Conservation (phyloP, 176 grass and related monocot genomes). For the Paspalum notatum region DNA sequence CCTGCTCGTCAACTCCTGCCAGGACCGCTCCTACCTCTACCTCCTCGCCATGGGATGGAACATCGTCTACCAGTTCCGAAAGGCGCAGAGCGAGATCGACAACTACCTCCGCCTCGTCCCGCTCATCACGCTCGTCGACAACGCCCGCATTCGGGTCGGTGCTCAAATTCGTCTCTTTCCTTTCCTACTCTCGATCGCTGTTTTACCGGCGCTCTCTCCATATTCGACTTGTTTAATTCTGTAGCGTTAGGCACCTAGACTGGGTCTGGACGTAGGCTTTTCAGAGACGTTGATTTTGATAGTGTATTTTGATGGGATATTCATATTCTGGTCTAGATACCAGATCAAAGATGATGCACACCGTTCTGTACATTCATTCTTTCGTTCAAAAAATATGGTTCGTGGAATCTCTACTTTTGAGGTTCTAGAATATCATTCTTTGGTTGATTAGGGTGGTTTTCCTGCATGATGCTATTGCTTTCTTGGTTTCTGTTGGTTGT, state of each 20-base stretch:
- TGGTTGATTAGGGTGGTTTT: constrained; percentile 34
- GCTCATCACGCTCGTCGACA: constrained; percentile 91
- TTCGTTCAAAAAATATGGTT: background rate
- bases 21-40: constrained; percentile 84
- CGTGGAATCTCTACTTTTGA: constrained; percentile 43
- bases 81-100: constrained; percentile 92
- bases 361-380: background rate
- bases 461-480: constrained; percentile 25
- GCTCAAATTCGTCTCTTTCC: background rate
- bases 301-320: constrained; percentile 21
- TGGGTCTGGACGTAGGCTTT: background rate
- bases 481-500: constrained; percentile 36
- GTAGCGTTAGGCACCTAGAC: background rate
- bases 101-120: constrained; percentile 86
- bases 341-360: constrained; percentile 5
- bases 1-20: constrained; percentile 75
- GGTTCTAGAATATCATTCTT: constrained; percentile 3
- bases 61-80: constrained; percentile 84
- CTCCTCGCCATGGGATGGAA: constrained; percentile 94
- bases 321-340: constrained; percentile 27
- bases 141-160: constrained; percentile 73
- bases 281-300: constrained; percentile 24
- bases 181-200: background rate
- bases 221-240: constrained; percentile 15
- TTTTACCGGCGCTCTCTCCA: background rate